Evolutionary conservation across 441 rosid genomes (phyloP), one percentile per base, ranked within the genome.

Genomic region (Eruca vesicaria): DNA sequence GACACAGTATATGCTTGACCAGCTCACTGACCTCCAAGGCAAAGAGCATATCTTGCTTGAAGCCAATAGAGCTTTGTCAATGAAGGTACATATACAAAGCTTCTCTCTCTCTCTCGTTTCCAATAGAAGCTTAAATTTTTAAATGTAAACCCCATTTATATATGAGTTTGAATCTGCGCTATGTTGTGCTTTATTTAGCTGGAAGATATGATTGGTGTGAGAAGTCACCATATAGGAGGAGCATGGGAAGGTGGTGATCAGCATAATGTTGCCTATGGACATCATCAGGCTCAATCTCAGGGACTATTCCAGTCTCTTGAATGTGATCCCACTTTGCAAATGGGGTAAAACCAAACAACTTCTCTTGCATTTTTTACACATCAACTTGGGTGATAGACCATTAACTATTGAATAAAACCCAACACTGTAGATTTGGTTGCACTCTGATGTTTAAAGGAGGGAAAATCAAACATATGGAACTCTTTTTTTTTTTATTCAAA

Each of bases 1-100:
- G 99, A 95, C 95, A 16, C 99, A 93, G 76, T 88, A 41, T 59
- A 90, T 95, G 99, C 95, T 95, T 59, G 99, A 95, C 79, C 98
- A 93, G 81, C 94, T 96, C 52, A 69, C 89, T 64, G 97, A 96
- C 86, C 97, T 96, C 77, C 98, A 91, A 78, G 87, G 79, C 71
- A 93, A 90, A 92, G 99, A 90, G 74, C 94, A 93, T 36, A 55
- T 89, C 80, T 71, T 96, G 80, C 84, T 93, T 66, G 98, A 96
- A 78, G 86, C 99, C 58, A 96, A 96, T 70, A 84, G 98, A 72
- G 87, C 96, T 73, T 79, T 96, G 81, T 72, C 91, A 55, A 79
- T 91, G 35, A 96, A 91, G 98, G 98, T 96, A 19, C 14, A 2
- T 50, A 84, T 28, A 64, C 19, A n/a, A 9, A 45, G 16, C 62